Conservation (phyloP, 805 yeast species). For the Jamesozyma rosinii region DNA sequence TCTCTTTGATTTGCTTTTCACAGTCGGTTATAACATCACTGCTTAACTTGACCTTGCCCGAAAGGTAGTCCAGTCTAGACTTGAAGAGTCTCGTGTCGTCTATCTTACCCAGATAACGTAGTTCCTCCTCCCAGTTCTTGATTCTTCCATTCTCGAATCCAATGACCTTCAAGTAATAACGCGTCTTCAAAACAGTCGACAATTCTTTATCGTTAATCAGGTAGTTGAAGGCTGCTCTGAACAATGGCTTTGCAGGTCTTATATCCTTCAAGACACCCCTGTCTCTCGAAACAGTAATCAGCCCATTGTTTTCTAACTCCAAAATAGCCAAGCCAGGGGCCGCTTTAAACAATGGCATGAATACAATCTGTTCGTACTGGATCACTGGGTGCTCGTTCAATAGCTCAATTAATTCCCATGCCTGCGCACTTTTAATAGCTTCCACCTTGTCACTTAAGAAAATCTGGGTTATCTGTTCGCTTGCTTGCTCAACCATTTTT, state of each 20-base stretch:
- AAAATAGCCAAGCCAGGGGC: constrained; percentile 48
- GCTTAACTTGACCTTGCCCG: constrained; percentile 54
- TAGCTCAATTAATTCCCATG: constrained; percentile 70
- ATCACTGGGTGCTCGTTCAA: constrained; percentile 44
- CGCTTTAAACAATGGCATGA: constrained; percentile 51
- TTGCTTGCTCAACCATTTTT: constrained; percentile 75
- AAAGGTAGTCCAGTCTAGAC: constrained; percentile 50
- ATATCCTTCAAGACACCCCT: constrained; percentile 65
- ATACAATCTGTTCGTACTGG: constrained; percentile 42
- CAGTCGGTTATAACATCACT: constrained; percentile 42
- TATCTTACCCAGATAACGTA: constrained; percentile 46
- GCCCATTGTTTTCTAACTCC: constrained; percentile 69
- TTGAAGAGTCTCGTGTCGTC: constrained; percentile 46
- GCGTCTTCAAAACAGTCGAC: constrained; percentile 53
- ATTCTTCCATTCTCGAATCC: constrained; percentile 55
- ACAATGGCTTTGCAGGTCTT: constrained; percentile 77
- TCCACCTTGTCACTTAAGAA: constrained; percentile 44
- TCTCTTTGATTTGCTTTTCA: constrained; percentile 37
- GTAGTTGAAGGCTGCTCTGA: constrained; percentile 64
- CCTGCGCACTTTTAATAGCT: constrained; percentile 68
- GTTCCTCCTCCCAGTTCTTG: constrained; percentile 58
- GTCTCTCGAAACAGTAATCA: constrained; percentile 61
- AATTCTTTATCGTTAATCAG: constrained; percentile 50
- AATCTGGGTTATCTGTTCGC: constrained; percentile 80
- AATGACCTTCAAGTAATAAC: constrained; percentile 46